Base-by-base conservation (phyloP, 1,284 basidiomycete species). In the Agaricales sp. region DNA sequence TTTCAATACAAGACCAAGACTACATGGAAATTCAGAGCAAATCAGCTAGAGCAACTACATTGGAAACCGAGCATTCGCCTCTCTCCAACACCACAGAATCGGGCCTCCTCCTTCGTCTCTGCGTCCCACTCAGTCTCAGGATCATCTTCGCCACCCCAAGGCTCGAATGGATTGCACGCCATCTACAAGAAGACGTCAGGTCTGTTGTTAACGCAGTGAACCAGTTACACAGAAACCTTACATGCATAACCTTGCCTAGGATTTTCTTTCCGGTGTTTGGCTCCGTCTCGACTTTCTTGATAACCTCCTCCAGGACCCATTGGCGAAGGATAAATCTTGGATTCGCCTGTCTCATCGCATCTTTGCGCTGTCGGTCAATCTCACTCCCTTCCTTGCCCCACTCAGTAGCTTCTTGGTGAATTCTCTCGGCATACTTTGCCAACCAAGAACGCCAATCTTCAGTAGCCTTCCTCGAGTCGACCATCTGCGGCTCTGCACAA, bases 251-350 rank as follows among this genome's bases (percentile, higher is more conserved):
- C 60, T 89, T 86, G 21, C 75, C 78, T 25, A 93, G 67, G 14
- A 85, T 69, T 52, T 73, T 67, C 65, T 75, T 77, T 51, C 85
- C 81, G 54, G 67, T 72, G 18, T 69, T 66, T 6, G 67, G 59
- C 58, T 88, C 82, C 48, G 64, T 65, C 59, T 91, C 87, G 2
- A 87, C 75, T 54, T 75, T 77, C 54, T 67, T 66, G 61, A 94
- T 94, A 22, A 89, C 80, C 60, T 95, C 92, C 61, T 96, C 92
- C 22, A 97, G 71, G 2, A 96, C 69, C 93, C 93, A 96, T 65
- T 96, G 93, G 51, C 93, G 72, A 51, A 96, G 67, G 35, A 94
- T 80, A 63, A 97, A 96, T 23, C 91, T 73, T 13, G 93, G 93
- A 59, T 97, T 96, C 18, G 73, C 78, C 8, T 53, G 61, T 50